phyloP scores from a whole-genome alignment of 208 protist species.

The Trypanosomatidae sp. region DNA sequence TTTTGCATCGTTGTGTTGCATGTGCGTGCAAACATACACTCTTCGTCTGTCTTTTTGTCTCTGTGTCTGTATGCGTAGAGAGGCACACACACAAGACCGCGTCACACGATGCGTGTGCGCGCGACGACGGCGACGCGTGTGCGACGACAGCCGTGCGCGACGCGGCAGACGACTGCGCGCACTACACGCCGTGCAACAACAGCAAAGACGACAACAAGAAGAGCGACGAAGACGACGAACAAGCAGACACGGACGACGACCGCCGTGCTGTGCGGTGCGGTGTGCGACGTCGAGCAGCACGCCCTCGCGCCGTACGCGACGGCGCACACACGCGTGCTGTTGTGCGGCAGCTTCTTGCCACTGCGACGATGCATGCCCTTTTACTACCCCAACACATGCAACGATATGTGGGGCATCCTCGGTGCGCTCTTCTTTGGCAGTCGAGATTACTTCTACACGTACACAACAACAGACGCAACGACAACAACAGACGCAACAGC shows the following conservation, averaged over 20 bases:
- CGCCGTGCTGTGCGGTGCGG: not conserved
- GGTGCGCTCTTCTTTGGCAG: constrained; percentile 10
- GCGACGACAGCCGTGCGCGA: too few species aligned
- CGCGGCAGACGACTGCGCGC: too few species aligned
- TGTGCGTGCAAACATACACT: too few species aligned
- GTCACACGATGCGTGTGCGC: too few species aligned
- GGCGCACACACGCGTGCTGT: constrained; percentile 6
- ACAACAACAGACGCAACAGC: not conserved
- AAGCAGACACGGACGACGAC: too few species aligned
- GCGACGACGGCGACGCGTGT: too few species aligned
- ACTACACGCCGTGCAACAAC: too few species aligned
- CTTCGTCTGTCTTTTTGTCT: too few species aligned
- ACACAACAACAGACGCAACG: not conserved
- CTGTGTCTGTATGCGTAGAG: too few species aligned
- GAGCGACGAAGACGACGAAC: too few species aligned
- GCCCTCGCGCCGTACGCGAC: constrained; percentile 5
- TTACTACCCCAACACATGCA: constrained; percentile 19
- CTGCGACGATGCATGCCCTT: constrained; percentile 9
- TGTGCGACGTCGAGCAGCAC: constrained; percentile 8
- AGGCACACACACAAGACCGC: too few species aligned
- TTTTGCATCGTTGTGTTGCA: too few species aligned
- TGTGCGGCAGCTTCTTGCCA: constrained; percentile 17
- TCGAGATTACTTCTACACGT: constrained; percentile 6
- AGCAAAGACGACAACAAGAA: not conserved
- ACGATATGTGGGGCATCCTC: constrained; percentile 20